A percentile compares a stretch with the other conserved stretches of the same genome.
Evolutionary conservation across 345 rosid species (phyloP).

Genomic region (Kernera saxatilis): DNA sequence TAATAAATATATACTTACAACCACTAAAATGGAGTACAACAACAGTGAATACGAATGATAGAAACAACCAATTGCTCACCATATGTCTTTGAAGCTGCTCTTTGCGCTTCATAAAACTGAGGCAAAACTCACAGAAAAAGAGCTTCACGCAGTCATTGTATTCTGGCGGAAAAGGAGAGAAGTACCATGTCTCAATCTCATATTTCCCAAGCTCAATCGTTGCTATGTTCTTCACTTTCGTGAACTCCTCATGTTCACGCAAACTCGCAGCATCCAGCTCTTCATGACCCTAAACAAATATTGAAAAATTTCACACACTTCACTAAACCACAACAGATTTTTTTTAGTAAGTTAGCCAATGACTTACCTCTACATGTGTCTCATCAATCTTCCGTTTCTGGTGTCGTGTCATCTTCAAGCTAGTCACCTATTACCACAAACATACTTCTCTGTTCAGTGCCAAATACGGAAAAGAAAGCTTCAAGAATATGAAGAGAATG

Average conservation of each 20-base stretch:
- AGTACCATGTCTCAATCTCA: conserved; percentile 99
- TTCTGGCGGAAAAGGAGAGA: conserved; percentile 98
- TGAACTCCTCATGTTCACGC: conserved; percentile 98
- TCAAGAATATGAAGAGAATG: neutral
- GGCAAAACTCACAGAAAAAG: conserved; percentile 98
- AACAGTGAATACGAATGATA: neutral
- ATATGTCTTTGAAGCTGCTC: conserved; percentile 99
- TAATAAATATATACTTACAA: neutral
- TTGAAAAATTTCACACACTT: neutral
- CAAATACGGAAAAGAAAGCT: neutral
- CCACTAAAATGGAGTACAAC: neutral
- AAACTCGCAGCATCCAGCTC: conserved; percentile 99
- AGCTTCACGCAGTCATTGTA: conserved; percentile 92
- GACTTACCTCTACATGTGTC: conserved; percentile 86
- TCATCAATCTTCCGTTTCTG: conserved; percentile 99
- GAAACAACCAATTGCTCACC: conserved; percentile 46
- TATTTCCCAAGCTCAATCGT: conserved; percentile 98
- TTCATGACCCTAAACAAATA: conserved; percentile 77
- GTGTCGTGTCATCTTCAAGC: conserved; percentile 98
- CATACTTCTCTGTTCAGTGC: neutral
- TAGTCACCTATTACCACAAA: conserved; percentile 56
- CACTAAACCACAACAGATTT: neutral
- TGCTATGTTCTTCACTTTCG: conserved; percentile 96
- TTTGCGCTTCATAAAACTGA: conserved; percentile 97
- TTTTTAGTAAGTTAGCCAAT: neutral